These are phyloP conservation scores for Coemansia sp. DNA, from an alignment of 192 early-diverging fungal genomes.

Conservation along the genomic window DNA sequence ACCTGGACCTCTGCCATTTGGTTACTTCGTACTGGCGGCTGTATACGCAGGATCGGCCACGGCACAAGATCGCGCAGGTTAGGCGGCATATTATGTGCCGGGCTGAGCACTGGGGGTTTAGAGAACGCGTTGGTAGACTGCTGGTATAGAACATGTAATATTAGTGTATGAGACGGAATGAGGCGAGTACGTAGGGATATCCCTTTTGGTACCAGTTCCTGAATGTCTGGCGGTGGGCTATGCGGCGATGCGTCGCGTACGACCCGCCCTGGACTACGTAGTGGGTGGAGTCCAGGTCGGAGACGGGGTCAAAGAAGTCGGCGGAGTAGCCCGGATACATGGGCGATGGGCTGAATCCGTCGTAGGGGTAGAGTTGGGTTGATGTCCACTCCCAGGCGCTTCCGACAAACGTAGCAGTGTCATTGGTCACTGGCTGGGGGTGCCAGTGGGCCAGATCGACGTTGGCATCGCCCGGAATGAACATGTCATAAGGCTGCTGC, in stretches of 20 bases:
- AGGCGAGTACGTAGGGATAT: slow-evolving; percentile 83
- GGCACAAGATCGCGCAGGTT: slow-evolving; percentile 8
- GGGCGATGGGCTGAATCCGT: slow-evolving; percentile 61
- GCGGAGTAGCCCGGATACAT: slow-evolving; percentile 88
- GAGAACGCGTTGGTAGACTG: background rate
- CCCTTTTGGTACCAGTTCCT: slow-evolving; percentile 90
- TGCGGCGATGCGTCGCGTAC: slow-evolving; percentile 82
- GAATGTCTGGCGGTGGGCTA: slow-evolving; percentile 72
- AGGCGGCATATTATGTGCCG: slow-evolving; percentile 10
- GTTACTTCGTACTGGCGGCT: slow-evolving; percentile 5
- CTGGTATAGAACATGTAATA: background rate
- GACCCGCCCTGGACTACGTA: slow-evolving; percentile 80
- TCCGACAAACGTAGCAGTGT: slow-evolving; percentile 42
- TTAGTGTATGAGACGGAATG: slow-evolving; percentile 59
- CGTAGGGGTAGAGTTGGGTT: slow-evolving; percentile 61
- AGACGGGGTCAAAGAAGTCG: slow-evolving; percentile 82
- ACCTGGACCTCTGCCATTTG: background rate
- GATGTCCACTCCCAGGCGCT: slow-evolving; percentile 84
- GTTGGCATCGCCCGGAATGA: slow-evolving; percentile 54
- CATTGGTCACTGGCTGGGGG: slow-evolving; percentile 51
- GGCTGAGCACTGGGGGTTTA: slow-evolving; percentile 14
- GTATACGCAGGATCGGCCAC: background rate
- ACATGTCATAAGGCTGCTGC: slow-evolving; percentile 26
- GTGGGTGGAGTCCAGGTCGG: slow-evolving; percentile 58
- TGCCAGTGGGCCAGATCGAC: slow-evolving; percentile 72